Conservation (phyloP, 208 protist species). For the Wallacemonas sp. region DNA sequence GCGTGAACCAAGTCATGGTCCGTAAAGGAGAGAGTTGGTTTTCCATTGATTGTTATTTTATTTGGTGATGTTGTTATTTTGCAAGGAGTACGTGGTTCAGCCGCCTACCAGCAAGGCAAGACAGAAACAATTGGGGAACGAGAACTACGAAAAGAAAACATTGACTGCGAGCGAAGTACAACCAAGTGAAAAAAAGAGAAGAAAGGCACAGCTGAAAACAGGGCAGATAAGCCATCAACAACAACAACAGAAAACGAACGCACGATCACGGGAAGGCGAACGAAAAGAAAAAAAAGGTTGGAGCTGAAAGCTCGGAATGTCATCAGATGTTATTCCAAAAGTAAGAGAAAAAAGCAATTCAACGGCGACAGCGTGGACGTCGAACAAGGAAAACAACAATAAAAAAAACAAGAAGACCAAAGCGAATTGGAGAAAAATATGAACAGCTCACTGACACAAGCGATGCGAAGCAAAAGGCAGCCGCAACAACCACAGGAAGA, state of each 20-base stretch:
- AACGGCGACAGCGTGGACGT: neutral
- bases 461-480: no score
- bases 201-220: neutral
- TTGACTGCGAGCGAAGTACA: no score
- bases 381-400: neutral
- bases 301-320: neutral
- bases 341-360: neutral
- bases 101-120: no score
- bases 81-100: no score
- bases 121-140: neutral
- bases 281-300: neutral
- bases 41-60: no score
- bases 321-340: neutral
- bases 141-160: neutral
- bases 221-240: neutral
- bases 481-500: no score
- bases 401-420: conserved; percentile 17
- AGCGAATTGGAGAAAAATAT: no score
- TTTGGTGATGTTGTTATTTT: no score
- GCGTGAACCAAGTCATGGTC: no score
- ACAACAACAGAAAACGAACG: neutral
- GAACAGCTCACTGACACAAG: no score
- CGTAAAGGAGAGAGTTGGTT: no score
- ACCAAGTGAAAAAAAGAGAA: neutral
- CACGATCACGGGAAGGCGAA: neutral